A percentile compares a stretch with the other conserved stretches of the same genome.
phyloP scores from a whole-genome alignment of 345 rosid genomes.

The Populus simonii region DNA sequence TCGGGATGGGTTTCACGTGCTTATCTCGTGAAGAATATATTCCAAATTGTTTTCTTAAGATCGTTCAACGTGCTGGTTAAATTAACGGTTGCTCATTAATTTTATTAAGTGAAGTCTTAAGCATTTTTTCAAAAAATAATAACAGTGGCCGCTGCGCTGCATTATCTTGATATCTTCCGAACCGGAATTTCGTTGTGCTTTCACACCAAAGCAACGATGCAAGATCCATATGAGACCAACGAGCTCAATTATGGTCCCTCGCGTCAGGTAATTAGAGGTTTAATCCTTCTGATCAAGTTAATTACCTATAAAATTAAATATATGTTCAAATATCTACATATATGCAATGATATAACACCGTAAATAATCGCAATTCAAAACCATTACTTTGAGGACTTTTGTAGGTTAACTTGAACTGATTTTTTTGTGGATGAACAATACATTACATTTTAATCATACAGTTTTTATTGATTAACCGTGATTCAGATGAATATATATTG shows the following conservation, averaged over 20 bases:
- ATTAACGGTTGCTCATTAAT: not conserved
- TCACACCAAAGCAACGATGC: not conserved
- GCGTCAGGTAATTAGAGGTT: not conserved
- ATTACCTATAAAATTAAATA: not conserved
- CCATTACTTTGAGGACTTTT: not conserved
- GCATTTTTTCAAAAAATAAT: not conserved
- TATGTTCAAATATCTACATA: not conserved
- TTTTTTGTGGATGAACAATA: no score
- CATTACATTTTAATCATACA: not conserved
- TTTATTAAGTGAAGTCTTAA: not conserved
- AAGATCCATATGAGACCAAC: not conserved
- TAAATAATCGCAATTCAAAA: not conserved
- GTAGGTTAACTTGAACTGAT: not conserved
- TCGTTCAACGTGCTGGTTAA: not conserved
- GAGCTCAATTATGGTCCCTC: not conserved
- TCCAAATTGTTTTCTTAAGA: no score
- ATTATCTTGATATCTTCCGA: not conserved
- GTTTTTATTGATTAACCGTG: no score
- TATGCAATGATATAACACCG: no score
- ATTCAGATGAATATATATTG: not conserved
- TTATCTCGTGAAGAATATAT: slow-evolving; percentile 8
- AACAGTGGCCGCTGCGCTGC: not conserved
- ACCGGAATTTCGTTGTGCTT: not conserved
- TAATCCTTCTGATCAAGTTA: not conserved
- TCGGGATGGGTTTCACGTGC: slow-evolving; percentile 15